phyloP scores from a whole-genome alignment of 345 rosid genomes.

The Dimocarpus longan region DNA sequence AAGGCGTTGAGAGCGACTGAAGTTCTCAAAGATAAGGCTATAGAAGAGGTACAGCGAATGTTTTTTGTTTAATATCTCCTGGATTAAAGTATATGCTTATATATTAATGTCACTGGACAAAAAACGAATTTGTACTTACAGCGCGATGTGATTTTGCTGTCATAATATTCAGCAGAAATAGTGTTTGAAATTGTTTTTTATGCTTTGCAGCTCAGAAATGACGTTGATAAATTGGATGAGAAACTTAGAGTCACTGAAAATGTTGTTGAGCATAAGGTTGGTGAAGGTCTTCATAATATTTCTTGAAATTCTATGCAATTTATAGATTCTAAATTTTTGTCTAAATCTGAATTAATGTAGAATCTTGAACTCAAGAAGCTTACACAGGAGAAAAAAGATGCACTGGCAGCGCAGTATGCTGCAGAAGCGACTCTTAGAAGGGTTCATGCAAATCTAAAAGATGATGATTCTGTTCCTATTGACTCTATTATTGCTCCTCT shows the following conservation, averaged over 20 bases:
- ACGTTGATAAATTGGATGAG: conserved; percentile 52
- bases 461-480: conserved; percentile 60
- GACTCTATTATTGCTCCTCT: conserved; percentile 82
- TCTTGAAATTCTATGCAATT: background rate
- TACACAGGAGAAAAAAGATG: conserved; percentile 68
- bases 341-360: conserved; percentile 38
- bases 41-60: conserved; percentile 55
- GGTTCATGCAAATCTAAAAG: conserved; percentile 67
- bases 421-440: conserved; percentile 87
- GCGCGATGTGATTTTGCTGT: too few species aligned
- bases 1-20: conserved; percentile 71
- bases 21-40: conserved; percentile 65
- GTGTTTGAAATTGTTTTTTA: conserved; percentile 2
- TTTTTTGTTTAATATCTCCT: background rate
- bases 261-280: conserved; percentile 67
- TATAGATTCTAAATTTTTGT: background rate
- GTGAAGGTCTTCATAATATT: conserved; percentile 4
- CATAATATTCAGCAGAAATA: too few species aligned
- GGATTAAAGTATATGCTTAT: background rate
- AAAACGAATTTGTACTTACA: background rate
- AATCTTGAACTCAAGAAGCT: conserved; percentile 78
- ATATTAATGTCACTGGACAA: background rate
- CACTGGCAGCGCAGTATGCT: conserved; percentile 84
- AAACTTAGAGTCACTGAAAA: conserved; percentile 53
- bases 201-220: conserved; percentile 56